A percentile compares a stretch with the other conserved stretches of the same genome.
phyloP scores from a whole-genome alignment of 805 yeast genomes.

The Candida maesae region DNA sequence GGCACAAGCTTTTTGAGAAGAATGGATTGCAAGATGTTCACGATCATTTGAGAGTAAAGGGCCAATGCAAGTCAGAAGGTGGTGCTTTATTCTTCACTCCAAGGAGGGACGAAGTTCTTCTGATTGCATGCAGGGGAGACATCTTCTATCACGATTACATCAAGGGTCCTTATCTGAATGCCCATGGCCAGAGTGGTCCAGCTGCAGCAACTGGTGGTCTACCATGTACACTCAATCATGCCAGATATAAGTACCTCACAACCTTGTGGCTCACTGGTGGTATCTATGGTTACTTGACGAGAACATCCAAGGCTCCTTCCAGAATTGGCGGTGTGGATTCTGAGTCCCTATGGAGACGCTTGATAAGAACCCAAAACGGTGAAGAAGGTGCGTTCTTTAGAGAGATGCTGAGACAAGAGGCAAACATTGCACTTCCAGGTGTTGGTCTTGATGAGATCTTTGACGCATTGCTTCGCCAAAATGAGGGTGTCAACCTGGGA shows the following conservation, averaged over 20 bases:
- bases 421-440: background rate
- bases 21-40: conserved; percentile 31
- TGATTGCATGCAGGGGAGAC: conserved; percentile 21
- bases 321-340: background rate
- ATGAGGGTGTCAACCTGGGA: background rate
- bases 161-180: conserved; percentile 68
- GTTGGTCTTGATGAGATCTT: background rate
- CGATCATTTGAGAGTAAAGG: conserved; percentile 26
- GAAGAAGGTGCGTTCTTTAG: background rate
- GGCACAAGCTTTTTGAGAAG: conserved; percentile 34
- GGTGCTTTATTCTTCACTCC: conserved; percentile 36
- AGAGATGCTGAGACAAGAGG: background rate
- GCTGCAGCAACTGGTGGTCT: conserved; percentile 52
- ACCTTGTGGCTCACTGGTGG: conserved; percentile 61
- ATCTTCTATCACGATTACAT: conserved; percentile 34
- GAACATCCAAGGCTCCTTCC: conserved; percentile 18
- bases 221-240: conserved; percentile 47
- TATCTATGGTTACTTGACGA: conserved; percentile 44
- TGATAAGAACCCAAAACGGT: background rate
- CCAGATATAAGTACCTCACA: conserved; percentile 54
- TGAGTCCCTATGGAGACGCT: background rate
- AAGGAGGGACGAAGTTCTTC: conserved; percentile 30
- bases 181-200: conserved; percentile 70
- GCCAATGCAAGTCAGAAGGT: conserved; percentile 21
- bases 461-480: background rate